Evolutionary conservation across 352 stramenopile species (phyloP), one percentile per base, ranked within the genome.

Genomic region (Ophiocytium majus): DNA sequence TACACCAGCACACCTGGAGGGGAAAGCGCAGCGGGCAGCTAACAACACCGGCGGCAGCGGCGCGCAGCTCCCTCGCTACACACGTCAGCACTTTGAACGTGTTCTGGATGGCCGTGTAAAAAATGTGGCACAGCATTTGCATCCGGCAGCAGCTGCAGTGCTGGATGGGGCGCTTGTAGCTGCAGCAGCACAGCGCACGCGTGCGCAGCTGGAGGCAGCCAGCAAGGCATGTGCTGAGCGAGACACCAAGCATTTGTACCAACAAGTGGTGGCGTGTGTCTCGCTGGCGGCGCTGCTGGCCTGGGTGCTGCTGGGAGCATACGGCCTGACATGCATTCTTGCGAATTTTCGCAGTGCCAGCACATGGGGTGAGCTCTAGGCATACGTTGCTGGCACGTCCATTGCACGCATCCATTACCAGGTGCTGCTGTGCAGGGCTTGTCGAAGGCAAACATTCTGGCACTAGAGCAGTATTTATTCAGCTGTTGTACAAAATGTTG

Each of bases 51-150:
- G 57, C 57, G 28, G 57, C 57, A 66, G 57, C 64, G 34, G 64
- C 64, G 32, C 75, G 31, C 37, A 43, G 75, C 75, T 81, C 5
- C 75, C 75, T 5, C 75, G 75, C 5, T 81, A 81, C 75, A 81
- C 75, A 43, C 75, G 75, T 9, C 10, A 81, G 75, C 75, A 81
- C 36, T 81, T 81, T 43, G 75, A 81, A 17, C 35, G 36, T 57
- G 75, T 81, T 5, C 75, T 81, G n/a, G 49, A 10, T 0, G 49
- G 49, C 5, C 19, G 75, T 9, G 23, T 36, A 14, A 33, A 81
- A 17, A 1, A 10, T 33, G 34, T 81, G 50, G 5, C 64, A 17
- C 5, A 76, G 34, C 64, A 76, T 5, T 10, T 37, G 64, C 64
- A 5, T 17, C 5, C 64, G 31, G 64, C 64, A 17, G 17, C 64